Evolutionary conservation across 352 stramenopile genomes (phyloP).

Genomic region (Halophytophthora batemanensis): DNA sequence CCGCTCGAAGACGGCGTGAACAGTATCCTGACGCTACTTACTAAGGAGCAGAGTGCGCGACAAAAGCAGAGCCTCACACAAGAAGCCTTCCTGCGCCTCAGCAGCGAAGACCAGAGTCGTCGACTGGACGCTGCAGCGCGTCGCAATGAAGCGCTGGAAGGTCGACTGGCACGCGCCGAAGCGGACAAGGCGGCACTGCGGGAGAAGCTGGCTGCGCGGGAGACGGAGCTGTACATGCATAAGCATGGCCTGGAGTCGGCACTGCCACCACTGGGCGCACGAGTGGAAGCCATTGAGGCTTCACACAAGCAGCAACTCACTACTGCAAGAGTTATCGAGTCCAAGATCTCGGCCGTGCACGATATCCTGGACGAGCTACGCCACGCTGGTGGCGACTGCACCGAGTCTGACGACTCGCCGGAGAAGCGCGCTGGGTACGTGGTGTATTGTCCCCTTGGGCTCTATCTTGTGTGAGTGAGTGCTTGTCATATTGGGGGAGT

Average conservation of each 20-base stretch:
- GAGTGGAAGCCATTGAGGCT: slow-evolving; percentile 38
- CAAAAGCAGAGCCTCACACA: slow-evolving; percentile 22
- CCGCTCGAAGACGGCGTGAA: slow-evolving; percentile 30
- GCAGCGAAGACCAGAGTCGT: slow-evolving; percentile 31
- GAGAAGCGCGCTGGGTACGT: slow-evolving; percentile 49
- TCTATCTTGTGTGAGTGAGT: slow-evolving; percentile 9
- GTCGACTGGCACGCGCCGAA: slow-evolving; percentile 23
- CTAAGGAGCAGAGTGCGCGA: slow-evolving; percentile 22
- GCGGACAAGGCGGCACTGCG: slow-evolving; percentile 29
- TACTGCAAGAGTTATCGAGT: slow-evolving; percentile 41
- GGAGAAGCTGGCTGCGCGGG: slow-evolving; percentile 41
- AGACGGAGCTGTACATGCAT: slow-evolving; percentile 43
- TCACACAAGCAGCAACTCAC: slow-evolving; percentile 24
- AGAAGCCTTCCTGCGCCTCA: slow-evolving; percentile 21
- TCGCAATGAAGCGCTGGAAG: slow-evolving; percentile 32
- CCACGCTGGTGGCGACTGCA: slow-evolving; percentile 41
- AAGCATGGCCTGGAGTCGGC: slow-evolving; percentile 22
- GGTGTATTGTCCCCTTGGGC: not conserved
- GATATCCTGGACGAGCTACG: slow-evolving; percentile 63
- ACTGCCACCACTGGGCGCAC: slow-evolving; percentile 22
- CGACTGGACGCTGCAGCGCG: slow-evolving; percentile 25
- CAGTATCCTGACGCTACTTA: slow-evolving; percentile 31
- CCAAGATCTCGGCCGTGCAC: slow-evolving; percentile 54
- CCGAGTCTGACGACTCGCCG: slow-evolving; percentile 50
- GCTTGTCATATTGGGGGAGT: slow-evolving; percentile 12